Evolutionary conservation across 23 red algal genomes (phyloP).

Genomic region (Cyanidiococcus yangmingshanensis): DNA sequence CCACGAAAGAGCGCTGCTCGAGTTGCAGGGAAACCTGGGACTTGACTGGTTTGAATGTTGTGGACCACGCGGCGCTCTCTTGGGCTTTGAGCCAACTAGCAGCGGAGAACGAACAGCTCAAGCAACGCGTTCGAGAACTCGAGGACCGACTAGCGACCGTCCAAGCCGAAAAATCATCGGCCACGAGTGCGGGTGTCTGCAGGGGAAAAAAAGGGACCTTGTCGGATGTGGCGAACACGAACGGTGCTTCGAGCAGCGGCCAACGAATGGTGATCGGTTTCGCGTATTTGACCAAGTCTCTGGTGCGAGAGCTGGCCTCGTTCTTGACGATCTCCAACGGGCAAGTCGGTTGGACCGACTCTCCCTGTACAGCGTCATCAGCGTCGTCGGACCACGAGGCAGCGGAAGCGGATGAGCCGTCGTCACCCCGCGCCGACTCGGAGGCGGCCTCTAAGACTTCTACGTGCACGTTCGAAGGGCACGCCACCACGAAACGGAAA

Average conservation of each 20-base stretch:
- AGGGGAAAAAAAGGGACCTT: too few relatives aligned
- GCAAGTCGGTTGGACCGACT: not conserved
- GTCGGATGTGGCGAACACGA: too few relatives aligned
- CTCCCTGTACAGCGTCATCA: not conserved
- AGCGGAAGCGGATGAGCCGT: not conserved
- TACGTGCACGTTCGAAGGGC: not conserved
- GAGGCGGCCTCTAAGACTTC: not conserved
- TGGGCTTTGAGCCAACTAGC: not conserved
- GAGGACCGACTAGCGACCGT: not conserved
- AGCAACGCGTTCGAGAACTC: constrained; percentile 7
- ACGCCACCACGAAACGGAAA: not conserved
- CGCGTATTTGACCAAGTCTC: not conserved
- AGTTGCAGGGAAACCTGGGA: too few relatives aligned
- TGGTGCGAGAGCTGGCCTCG: not conserved
- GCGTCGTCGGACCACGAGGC: not conserved
- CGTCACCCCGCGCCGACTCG: not conserved
- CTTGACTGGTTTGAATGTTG: too few relatives aligned
- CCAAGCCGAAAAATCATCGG: not conserved
- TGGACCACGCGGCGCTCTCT: not conserved
- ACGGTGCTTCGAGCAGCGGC: not conserved
- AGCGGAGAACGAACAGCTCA: not conserved
- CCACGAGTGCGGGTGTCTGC: too few relatives aligned
- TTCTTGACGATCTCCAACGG: constrained; percentile 12
- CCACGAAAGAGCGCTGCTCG: too few relatives aligned
- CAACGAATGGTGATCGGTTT: constrained; percentile 10